phyloP scores from a whole-genome alignment of 2,329 filamentous ascomycete species.

The Claviceps humidiphila region DNA sequence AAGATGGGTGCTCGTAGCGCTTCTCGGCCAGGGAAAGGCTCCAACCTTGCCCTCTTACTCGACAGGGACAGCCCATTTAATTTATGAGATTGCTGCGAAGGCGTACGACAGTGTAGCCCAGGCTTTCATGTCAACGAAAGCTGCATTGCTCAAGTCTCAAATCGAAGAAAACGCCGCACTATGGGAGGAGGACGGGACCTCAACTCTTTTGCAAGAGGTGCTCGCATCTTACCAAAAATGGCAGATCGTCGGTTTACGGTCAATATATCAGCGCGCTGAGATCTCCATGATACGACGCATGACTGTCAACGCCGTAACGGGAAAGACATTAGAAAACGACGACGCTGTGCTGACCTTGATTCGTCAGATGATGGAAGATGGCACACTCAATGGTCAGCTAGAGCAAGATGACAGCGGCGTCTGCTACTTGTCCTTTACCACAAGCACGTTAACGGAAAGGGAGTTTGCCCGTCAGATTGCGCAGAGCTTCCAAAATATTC shows the following conservation, averaged over 20 bases:
- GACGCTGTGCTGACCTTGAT: constrained; percentile 34
- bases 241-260: constrained; percentile 59
- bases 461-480: constrained; percentile 37
- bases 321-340: constrained; percentile 26
- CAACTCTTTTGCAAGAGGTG: constrained; percentile 56
- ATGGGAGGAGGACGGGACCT: constrained; percentile 63
- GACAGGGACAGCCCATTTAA: constrained; percentile 37
- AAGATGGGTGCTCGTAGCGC: constrained; percentile 70
- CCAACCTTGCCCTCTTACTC: constrained; percentile 42
- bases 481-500: constrained; percentile 27
- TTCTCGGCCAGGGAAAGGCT: constrained; percentile 55
- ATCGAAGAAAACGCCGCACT: constrained; percentile 40
- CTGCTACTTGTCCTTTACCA: constrained; percentile 36
- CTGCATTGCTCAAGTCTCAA: constrained; percentile 49
- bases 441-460: constrained; percentile 32
- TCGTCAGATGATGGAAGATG: constrained; percentile 40
- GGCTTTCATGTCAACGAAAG: constrained; percentile 46
- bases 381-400: constrained; percentile 40
- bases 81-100: constrained; percentile 45
- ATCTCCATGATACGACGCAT: constrained; percentile 36
- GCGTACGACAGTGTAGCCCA: constrained; percentile 59
- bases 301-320: constrained; percentile 43
- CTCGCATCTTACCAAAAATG: constrained; percentile 59
- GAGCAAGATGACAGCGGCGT: constrained; percentile 28
- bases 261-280: constrained; percentile 52